Percentiles rank a stretch among this genome's conserved stretches.
Conservation (phyloP, 164 flowering plant genomes). For the Piper longum region DNA sequence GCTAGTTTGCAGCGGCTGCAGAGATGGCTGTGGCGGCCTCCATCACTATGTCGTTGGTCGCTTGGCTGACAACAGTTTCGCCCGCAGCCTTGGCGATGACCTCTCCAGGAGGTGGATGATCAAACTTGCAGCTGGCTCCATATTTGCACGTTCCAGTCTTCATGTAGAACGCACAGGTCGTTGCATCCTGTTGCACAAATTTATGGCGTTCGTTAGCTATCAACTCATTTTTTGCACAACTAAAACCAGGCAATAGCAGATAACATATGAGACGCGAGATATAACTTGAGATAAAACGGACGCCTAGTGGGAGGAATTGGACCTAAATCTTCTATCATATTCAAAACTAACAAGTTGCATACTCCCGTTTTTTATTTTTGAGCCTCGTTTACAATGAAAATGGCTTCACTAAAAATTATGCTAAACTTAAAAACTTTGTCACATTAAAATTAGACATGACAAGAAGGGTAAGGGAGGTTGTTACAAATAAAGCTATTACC, state of each 20-base stretch:
- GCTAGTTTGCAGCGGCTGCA: background rate
- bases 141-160: slow-evolving; percentile 85
- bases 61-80: background rate
- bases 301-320: no score
- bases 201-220: background rate
- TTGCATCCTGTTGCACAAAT: slow-evolving; percentile 42
- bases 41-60: background rate
- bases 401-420: no score
- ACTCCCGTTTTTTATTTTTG: no score
- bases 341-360: no score
- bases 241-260: background rate
- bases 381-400: background rate
- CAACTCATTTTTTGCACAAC: background rate
- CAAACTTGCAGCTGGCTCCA: slow-evolving; percentile 73
- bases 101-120: slow-evolving; percentile 93
- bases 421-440: no score
- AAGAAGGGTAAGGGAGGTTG: no score
- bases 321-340: no score
- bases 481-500: slow-evolving; percentile 27
- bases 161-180: slow-evolving; percentile 66
- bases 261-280: background rate
- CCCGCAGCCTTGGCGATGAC: slow-evolving; percentile 38
- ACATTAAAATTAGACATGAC: no score
- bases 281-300: no score
- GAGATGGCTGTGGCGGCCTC: background rate